Conservation (phyloP, 176 grass and related monocot species). For the Cocos nucifera region DNA sequence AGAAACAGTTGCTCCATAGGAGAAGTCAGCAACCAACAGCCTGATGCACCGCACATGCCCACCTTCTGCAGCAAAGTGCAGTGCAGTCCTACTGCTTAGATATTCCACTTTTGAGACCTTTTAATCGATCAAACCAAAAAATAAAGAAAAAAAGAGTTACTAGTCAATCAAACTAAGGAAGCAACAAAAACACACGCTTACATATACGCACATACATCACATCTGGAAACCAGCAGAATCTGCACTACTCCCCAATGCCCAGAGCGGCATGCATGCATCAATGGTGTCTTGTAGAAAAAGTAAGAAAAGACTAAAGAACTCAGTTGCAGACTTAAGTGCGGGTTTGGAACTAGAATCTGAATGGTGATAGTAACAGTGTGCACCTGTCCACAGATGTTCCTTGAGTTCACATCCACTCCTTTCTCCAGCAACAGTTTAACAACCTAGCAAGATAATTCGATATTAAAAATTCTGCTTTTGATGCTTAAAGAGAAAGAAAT, state of each 20-base stretch:
- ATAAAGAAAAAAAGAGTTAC: neutral
- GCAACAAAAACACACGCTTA: too few species aligned
- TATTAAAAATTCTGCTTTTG: neutral
- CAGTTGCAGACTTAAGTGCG: neutral
- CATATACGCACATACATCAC: constrained; percentile 39
- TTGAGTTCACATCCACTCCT: constrained; percentile 51
- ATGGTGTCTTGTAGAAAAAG: constrained; percentile 37
- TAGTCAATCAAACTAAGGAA: too few species aligned
- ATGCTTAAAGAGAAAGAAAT: neutral
- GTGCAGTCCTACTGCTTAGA: constrained; percentile 53
- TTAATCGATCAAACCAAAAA: neutral
- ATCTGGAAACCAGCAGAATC: constrained; percentile 55
- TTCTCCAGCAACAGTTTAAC: constrained; percentile 53
- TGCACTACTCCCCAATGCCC: constrained; percentile 83
- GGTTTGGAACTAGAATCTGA: neutral
- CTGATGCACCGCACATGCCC: constrained; percentile 60
- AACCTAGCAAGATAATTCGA: constrained; percentile 30
- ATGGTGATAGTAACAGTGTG: neutral
- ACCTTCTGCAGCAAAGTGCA: constrained; percentile 60
- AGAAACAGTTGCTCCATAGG: neutral
- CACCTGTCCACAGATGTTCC: constrained; percentile 72
- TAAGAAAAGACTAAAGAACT: neutral
- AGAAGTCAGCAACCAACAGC: constrained; percentile 46
- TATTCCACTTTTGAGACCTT: constrained; percentile 55
- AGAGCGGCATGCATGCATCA: constrained; percentile 82